These are phyloP conservation scores for Podospora didyma DNA, from an alignment of 495 filamentous ascomycete genomes.

Conservation along the genomic window DNA sequence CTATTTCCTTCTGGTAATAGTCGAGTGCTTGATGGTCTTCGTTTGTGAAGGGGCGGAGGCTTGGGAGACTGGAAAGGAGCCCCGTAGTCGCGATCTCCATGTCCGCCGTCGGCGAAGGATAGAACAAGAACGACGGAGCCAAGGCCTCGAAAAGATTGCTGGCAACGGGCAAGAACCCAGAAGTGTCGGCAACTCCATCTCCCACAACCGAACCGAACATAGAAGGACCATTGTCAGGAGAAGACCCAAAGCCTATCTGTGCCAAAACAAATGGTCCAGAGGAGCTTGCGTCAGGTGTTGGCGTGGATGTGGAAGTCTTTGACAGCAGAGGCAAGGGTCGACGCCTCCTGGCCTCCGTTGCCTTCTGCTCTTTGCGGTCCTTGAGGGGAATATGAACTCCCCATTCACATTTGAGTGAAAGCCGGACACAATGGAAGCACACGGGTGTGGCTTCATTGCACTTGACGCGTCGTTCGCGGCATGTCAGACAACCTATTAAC, in stretches of 20 bases:
- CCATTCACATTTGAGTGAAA: constrained; percentile 4
- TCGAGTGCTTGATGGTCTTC: constrained; percentile 11
- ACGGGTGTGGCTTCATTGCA: constrained; percentile 11
- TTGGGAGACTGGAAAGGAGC: constrained; percentile 10
- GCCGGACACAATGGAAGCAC: constrained; percentile 7
- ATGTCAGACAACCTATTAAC: constrained; percentile 15
- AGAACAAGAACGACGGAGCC: neutral
- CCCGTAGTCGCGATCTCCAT: constrained; percentile 5
- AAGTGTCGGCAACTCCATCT: neutral
- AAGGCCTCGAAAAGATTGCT: neutral
- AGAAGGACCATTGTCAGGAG: neutral
- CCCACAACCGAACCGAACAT: neutral
- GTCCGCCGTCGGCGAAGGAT: constrained; percentile 4
- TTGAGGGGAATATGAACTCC: constrained; percentile 1
- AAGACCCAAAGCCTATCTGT: neutral
- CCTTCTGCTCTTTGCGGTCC: neutral
- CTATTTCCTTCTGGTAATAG: constrained; percentile 7
- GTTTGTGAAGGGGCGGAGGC: neutral
- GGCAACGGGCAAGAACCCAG: neutral
- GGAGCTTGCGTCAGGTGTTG: neutral
- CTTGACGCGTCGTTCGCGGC: constrained; percentile 13
- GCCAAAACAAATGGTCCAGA: neutral
- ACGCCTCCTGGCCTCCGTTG: neutral
- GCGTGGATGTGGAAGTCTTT: neutral
- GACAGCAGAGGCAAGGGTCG: neutral